A percentile compares a stretch with the other conserved stretches of the same genome.
phyloP scores from a whole-genome alignment of 2,329 filamentous ascomycete species.

The Trichoderma simmonsii region DNA sequence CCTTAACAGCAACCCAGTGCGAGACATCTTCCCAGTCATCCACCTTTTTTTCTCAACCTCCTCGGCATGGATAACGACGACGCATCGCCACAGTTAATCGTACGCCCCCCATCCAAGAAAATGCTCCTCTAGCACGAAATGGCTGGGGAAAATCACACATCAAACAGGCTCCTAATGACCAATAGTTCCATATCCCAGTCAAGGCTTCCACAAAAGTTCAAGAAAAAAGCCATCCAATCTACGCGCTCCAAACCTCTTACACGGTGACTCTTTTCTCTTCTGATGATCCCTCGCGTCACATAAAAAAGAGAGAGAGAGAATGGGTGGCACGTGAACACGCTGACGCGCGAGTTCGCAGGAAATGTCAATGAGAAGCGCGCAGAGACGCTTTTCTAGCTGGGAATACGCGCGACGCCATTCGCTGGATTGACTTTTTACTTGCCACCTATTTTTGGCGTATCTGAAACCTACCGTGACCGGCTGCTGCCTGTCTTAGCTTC shows the following conservation, averaged over 20 bases:
- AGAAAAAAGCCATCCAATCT: neutral
- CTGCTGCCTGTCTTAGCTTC: slow-evolving; percentile 8
- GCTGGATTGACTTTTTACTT: neutral
- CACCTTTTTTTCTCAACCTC: neutral
- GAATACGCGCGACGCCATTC: neutral
- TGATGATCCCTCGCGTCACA: neutral
- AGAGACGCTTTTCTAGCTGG: neutral
- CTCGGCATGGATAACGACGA: neutral
- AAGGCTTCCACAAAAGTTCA: neutral
- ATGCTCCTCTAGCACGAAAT: neutral
- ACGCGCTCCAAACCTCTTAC: neutral
- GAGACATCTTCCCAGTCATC: neutral
- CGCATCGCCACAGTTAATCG: slow-evolving; percentile 2
- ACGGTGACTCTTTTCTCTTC: neutral
- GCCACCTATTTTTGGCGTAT: neutral
- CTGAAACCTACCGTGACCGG: neutral
- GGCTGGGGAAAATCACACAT: neutral
- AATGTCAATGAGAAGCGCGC: neutral
- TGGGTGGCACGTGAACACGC: slow-evolving; percentile 3
- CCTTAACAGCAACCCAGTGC: slow-evolving; percentile 12
- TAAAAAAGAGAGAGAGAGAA: neutral
- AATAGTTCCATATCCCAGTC: neutral
- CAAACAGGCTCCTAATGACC: neutral
- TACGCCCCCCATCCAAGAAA: neutral
- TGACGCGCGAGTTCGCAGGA: slow-evolving; percentile 6